Evolutionary conservation across 2,329 filamentous ascomycete species (phyloP).

Genomic region (Coniella lustricola): DNA sequence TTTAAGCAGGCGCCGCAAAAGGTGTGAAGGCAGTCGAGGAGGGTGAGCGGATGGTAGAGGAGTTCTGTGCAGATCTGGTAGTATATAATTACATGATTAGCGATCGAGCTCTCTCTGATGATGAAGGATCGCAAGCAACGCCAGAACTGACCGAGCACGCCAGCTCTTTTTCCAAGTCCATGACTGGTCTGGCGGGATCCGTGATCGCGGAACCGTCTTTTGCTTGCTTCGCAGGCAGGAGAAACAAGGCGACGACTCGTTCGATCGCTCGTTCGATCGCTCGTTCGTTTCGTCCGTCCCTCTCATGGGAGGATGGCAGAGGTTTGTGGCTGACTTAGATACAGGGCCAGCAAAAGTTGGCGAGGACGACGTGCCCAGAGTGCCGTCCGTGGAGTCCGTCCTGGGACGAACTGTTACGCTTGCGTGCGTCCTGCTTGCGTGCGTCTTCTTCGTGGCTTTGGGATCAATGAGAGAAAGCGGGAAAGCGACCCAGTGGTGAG

Average conservation of each 20-base stretch:
- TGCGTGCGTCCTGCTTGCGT: too few species aligned
- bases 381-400: not conserved
- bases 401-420: not conserved
- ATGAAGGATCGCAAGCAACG: too few species aligned
- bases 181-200: slow-evolving; percentile 42
- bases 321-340: too few species aligned
- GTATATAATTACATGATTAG: not conserved
- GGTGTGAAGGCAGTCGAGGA: slow-evolving; percentile 89
- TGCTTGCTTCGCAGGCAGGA: slow-evolving; percentile 6
- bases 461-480: too few species aligned
- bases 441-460: too few species aligned
- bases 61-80: slow-evolving; percentile 90
- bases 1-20: slow-evolving; percentile 94
- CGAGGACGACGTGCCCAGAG: too few species aligned
- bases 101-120: too few species aligned
- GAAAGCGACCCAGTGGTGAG: not conserved
- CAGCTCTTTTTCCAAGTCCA: slow-evolving; percentile 87
- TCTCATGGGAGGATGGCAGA: not conserved
- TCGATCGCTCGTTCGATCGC: too few species aligned
- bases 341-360: too few species aligned
- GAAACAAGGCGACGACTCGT: too few species aligned
- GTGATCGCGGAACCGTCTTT: slow-evolving; percentile 20
- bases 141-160: slow-evolving; percentile 74
- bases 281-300: not conserved
- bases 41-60: slow-evolving; percentile 81